Evolutionary conservation across 352 stramenopile species (phyloP).

Genomic region (Phytophthora quininea): DNA sequence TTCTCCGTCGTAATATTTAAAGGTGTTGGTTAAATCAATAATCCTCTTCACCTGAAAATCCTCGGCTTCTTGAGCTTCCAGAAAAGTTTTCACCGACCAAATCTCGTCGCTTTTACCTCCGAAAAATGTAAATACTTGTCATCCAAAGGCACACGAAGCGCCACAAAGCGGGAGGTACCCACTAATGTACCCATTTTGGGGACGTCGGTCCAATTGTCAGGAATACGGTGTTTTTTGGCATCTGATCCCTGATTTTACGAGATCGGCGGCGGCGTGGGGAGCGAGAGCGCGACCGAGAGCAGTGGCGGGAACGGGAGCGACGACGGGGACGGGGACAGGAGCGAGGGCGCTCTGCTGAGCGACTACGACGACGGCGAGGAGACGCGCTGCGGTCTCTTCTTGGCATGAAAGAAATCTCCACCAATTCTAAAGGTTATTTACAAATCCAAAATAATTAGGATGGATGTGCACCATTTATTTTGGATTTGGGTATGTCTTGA

Average conservation of each 20-base stretch:
- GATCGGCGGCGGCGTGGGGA: conserved; percentile 7
- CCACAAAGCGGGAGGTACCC: conserved; percentile 60
- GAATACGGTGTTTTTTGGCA: conserved; percentile 50
- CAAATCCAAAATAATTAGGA: background rate
- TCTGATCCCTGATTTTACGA: conserved; percentile 4
- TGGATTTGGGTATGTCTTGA: background rate
- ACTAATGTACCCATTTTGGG: conserved; percentile 71
- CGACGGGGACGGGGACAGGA: background rate
- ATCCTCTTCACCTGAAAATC: conserved; percentile 64
- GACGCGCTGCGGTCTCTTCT: background rate
- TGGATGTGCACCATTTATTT: background rate
- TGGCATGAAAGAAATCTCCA: background rate
- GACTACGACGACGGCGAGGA: background rate
- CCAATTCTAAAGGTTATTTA: background rate
- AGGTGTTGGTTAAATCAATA: conserved; percentile 86
- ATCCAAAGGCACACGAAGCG: conserved; percentile 77
- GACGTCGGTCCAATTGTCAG: conserved; percentile 85
- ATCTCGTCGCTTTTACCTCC: conserved; percentile 36
- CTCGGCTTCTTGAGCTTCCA: conserved; percentile 44
- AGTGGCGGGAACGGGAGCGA: too few species aligned
- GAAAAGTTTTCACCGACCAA: conserved; percentile 67
- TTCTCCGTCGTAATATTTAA: conserved; percentile 81
- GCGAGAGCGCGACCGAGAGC: background rate
- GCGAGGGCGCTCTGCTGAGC: background rate
- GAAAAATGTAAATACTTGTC: conserved; percentile 62